These are phyloP conservation scores for Porogramme epimiltina DNA, from an alignment of 1,284 basidiomycete genomes.

Conservation along the genomic window DNA sequence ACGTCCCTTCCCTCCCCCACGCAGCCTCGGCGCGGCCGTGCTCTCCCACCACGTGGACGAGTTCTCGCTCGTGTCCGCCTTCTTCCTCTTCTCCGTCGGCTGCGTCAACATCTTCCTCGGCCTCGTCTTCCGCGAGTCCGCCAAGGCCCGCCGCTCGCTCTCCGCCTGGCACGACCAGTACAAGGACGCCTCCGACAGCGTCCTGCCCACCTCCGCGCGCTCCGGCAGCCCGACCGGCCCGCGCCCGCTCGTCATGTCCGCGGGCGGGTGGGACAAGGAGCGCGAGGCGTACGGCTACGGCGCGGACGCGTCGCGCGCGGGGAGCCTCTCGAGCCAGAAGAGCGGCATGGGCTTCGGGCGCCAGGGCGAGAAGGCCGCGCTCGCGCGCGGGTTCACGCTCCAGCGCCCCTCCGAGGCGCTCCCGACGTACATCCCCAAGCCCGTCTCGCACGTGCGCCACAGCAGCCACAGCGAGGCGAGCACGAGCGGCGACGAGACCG, in stretches of 20 bases:
- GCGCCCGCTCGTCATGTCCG: constrained; percentile 39
- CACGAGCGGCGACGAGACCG: constrained; percentile 13
- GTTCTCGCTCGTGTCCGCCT: constrained; percentile 84
- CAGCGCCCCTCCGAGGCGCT: constrained; percentile 60
- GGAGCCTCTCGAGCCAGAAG: constrained; percentile 34
- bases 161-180: constrained; percentile 64
- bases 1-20: neutral
- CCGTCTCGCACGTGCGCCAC: constrained; percentile 10
- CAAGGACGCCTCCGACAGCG: constrained; percentile 39
- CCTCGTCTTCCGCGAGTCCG: constrained; percentile 67
- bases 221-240: constrained; percentile 33
- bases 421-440: constrained; percentile 48
- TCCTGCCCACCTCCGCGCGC: constrained; percentile 49
- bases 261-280: constrained; percentile 20
- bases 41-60: constrained; percentile 84
- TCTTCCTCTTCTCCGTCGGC: constrained; percentile 85
- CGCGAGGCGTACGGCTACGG: constrained; percentile 49
- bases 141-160: constrained; percentile 65
- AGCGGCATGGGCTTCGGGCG: constrained; percentile 70
- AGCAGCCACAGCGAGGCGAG: constrained; percentile 14
- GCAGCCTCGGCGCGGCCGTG: constrained; percentile 73
- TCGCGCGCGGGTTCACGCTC: constrained; percentile 53
- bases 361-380: constrained; percentile 78
- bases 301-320: constrained; percentile 31
- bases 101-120: constrained; percentile 83